phyloP scores from a whole-genome alignment of 441 rosid species.

The Euphorbia neoarborescens region DNA sequence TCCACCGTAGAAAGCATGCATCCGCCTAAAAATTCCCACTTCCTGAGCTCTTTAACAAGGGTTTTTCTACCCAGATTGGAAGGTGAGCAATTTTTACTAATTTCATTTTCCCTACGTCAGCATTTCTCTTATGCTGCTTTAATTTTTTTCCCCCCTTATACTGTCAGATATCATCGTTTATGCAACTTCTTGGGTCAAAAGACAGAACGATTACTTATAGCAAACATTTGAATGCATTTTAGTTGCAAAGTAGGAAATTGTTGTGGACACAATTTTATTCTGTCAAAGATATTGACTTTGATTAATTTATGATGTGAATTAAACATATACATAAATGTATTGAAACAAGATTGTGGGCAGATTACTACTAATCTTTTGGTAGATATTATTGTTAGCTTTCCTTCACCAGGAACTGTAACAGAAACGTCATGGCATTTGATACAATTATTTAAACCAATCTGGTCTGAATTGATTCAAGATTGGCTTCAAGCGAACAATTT shows the following conservation, averaged over 20 bases:
- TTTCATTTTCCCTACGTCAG: background rate
- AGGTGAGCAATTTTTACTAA: constrained; percentile 18
- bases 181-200: background rate
- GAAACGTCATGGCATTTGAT: background rate
- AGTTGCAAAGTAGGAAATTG: background rate
- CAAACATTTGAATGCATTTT: background rate
- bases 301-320: background rate
- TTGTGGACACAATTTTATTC: background rate
- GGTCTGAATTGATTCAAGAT: constrained; percentile 6
- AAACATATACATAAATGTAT: background rate
- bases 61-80: constrained; percentile 28
- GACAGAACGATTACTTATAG: background rate
- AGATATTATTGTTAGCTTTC: background rate
- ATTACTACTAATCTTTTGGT: background rate
- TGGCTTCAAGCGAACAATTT: background rate
- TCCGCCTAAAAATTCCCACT: constrained; percentile 22
- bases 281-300: background rate
- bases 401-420: background rate
- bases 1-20: constrained; percentile 12
- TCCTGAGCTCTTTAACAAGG: constrained; percentile 22
- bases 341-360: background rate
- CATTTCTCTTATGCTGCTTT: background rate
- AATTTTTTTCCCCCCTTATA: background rate
- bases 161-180: background rate
- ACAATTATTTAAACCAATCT: background rate